These are phyloP conservation scores for Echria macrotheca DNA, from an alignment of 495 filamentous ascomycete genomes.

Conservation along the genomic window DNA sequence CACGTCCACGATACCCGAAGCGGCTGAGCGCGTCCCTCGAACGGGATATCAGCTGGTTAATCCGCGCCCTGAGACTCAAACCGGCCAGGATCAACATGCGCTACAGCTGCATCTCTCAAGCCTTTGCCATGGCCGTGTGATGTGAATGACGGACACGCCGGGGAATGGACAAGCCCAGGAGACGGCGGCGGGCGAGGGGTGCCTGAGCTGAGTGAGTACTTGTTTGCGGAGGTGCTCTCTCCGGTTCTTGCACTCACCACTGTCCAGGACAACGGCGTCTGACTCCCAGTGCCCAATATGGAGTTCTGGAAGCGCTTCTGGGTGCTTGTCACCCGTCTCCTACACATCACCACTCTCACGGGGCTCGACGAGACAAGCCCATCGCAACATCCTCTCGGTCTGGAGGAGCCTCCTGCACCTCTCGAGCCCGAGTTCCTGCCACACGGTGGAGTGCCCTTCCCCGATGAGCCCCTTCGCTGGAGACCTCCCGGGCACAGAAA, in stretches of 20 bases:
- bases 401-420: not conserved
- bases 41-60: not conserved
- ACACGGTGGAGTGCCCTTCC: not conserved
- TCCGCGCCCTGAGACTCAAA: not conserved
- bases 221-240: not conserved
- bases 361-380: not conserved
- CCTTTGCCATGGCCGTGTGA: not conserved
- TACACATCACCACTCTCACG: conserved; percentile 7
- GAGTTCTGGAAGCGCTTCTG: conserved; percentile 6
- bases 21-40: no score
- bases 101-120: not conserved
- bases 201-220: not conserved
- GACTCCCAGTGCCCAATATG: conserved; percentile 1
- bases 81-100: not conserved
- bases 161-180: not conserved
- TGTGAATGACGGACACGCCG: not conserved
- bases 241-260: not conserved
- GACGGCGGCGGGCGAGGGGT: not conserved
- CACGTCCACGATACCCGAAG: not conserved
- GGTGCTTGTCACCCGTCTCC: conserved; percentile 9
- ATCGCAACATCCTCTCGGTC: conserved; percentile 5
- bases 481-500: not conserved
- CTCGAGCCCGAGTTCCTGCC: conserved; percentile 1
- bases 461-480: not conserved
- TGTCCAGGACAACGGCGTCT: not conserved